Conservation (phyloP, 345 rosid species). For the Dovyalis caffra region DNA sequence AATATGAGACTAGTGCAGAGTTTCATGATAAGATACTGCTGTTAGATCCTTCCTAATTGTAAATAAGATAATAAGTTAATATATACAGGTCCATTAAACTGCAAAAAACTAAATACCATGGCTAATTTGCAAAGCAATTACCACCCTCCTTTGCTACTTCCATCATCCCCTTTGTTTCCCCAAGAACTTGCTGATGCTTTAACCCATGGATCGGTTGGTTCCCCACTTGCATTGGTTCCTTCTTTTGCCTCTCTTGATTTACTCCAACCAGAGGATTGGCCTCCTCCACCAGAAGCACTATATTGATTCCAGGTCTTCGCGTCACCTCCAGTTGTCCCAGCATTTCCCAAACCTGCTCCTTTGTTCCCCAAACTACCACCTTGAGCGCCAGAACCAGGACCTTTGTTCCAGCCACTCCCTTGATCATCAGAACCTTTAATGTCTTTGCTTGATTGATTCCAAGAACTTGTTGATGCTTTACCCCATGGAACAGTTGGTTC, state of each 20-base stretch:
- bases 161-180: conserved; percentile 30
- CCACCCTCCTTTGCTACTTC: conserved; percentile 40
- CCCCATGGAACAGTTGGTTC: conserved; percentile 22
- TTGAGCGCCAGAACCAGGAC: not conserved
- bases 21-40: not conserved
- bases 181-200: conserved; percentile 32
- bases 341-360: conserved; percentile 11
- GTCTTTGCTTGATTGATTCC: conserved; percentile 1
- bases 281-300: conserved; percentile 19
- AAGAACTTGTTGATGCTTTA: conserved; percentile 24
- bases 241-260: conserved; percentile 18
- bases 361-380: conserved; percentile 19
- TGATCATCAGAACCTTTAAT: not conserved
- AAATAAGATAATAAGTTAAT: not conserved
- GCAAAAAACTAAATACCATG: not conserved
- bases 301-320: conserved; percentile 22
- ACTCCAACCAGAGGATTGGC: conserved; percentile 23
- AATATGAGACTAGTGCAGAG: not conserved
- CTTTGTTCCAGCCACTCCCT: conserved; percentile 14
- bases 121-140: not conserved
- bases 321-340: conserved; percentile 13
- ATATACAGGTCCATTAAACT: conserved; percentile 7
- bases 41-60: not conserved
- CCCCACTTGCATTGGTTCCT: conserved; percentile 15
- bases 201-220: conserved; percentile 24